Percentiles rank a stretch among this genome's conserved stretches.
Evolutionary conservation across 2,329 filamentous ascomycete genomes (phyloP).

Genomic region (Cladosporium oxysporum): DNA sequence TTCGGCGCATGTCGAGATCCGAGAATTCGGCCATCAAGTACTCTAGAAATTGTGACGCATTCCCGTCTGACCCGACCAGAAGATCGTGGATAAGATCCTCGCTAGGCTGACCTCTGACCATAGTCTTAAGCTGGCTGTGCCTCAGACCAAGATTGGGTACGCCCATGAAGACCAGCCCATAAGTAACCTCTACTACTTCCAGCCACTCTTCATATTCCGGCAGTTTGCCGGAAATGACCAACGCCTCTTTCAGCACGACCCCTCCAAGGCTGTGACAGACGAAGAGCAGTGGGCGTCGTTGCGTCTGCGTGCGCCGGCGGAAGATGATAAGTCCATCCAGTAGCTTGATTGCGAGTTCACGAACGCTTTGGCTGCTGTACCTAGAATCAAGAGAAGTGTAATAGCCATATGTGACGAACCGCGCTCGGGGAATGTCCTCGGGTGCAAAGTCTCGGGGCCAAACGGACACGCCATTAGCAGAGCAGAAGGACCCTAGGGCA

Average conservation of each 20-base stretch:
- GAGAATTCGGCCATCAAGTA: constrained; percentile 13
- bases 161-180: constrained; percentile 11
- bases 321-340: not conserved
- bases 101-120: constrained; percentile 5
- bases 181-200: not conserved
- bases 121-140: constrained; percentile 7
- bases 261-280: constrained; percentile 3
- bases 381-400: not conserved
- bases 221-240: not conserved
- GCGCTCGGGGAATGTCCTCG: constrained; percentile 1
- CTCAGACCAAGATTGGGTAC: constrained; percentile 7
- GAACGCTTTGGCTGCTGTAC: constrained; percentile 1
- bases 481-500: constrained; percentile 17
- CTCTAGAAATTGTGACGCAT: constrained; percentile 9
- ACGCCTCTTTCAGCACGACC: constrained; percentile 5
- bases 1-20: not conserved
- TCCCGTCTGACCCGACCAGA: not conserved
- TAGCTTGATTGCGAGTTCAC: constrained; percentile 1
- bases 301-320: constrained; percentile 5
- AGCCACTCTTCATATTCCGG: not conserved
- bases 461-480: not conserved
- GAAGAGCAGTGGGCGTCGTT: constrained; percentile 7
- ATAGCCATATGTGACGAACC: constrained; percentile 15
- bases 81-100: not conserved
- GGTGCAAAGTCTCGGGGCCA: constrained; percentile 13